Conservation (phyloP, 2,329 filamentous ascomycete genomes). For the Aspergillus amoenus region DNA sequence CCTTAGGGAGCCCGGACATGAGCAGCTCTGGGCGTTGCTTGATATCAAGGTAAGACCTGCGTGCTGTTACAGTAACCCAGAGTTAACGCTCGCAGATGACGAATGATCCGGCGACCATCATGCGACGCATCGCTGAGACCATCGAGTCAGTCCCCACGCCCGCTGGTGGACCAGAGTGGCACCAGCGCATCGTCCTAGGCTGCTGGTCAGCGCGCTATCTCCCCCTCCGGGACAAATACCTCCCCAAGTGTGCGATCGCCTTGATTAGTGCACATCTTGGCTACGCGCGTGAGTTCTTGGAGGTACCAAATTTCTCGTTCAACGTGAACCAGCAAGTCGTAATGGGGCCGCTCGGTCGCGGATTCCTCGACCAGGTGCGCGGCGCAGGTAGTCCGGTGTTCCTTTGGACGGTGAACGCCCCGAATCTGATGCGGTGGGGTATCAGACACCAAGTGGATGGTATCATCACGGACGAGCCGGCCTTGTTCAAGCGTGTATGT, state of each 20-base stretch:
- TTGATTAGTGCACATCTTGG: background rate
- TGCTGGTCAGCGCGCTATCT: background rate
- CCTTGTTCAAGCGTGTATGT: background rate
- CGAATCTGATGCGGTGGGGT: constrained; percentile 75
- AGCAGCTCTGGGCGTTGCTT: constrained; percentile 75
- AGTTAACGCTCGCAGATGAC: background rate
- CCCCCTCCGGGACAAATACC: background rate
- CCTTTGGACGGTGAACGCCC: constrained; percentile 85
- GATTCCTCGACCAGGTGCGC: background rate
- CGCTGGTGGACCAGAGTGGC: background rate
- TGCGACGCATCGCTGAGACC: background rate
- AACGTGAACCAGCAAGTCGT: background rate
- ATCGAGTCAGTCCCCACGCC: background rate
- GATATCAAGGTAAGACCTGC: constrained; percentile 72
- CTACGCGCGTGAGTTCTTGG: background rate
- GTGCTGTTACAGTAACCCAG: too few relatives aligned
- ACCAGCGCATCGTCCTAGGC: background rate
- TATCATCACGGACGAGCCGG: constrained; percentile 80
- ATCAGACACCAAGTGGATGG: constrained; percentile 69
- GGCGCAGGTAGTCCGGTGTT: constrained; percentile 58
- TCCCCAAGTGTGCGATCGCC: background rate
- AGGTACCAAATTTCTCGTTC: background rate
- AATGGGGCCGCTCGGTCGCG: background rate
- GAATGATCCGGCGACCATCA: background rate
- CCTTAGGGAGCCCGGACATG: constrained; percentile 62